Evolutionary conservation across 768 basidiomycete species (phyloP).

Genomic region (Podaxis sp.): DNA sequence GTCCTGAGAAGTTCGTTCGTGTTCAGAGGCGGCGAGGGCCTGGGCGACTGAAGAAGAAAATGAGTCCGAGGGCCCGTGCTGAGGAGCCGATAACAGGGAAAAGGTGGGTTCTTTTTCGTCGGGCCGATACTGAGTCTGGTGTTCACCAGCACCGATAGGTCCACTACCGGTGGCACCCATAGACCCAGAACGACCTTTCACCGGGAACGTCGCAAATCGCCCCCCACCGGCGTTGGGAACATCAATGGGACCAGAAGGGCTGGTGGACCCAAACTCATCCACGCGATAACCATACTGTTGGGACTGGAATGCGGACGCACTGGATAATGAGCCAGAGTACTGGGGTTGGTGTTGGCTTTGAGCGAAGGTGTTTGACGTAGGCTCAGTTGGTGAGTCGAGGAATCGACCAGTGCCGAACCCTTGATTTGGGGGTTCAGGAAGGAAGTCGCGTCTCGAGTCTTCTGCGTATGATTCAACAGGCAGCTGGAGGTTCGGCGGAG

Average conservation of each 20-base stretch:
- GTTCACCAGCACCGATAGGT: not conserved
- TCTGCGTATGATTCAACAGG: not conserved
- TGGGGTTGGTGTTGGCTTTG: conserved; percentile 9
- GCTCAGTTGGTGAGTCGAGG: conserved; percentile 23
- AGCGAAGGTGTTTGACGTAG: not conserved
- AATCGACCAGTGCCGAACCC: conserved; percentile 26
- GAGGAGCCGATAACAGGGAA: conserved; percentile 11
- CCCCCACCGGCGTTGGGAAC: conserved; percentile 33
- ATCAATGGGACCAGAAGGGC: conserved; percentile 23
- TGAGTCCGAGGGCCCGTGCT: conserved; percentile 20
- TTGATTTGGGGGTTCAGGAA: conserved; percentile 15
- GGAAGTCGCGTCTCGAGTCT: not conserved
- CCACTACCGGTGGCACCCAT: conserved; percentile 20
- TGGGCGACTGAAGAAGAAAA: conserved; percentile 39
- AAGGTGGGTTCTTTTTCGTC: conserved; percentile 1
- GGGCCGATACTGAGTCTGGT: conserved; percentile 12
- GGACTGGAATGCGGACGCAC: conserved; percentile 14
- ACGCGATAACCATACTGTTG: conserved; percentile 23
- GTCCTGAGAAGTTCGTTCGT: conserved; percentile 4
- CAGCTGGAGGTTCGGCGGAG: not conserved
- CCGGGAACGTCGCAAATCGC: conserved; percentile 70
- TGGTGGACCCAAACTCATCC: conserved; percentile 44
- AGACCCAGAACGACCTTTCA: conserved; percentile 33
- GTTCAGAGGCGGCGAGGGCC: conserved; percentile 20
- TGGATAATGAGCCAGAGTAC: conserved; percentile 11